Conservation (phyloP, 495 filamentous ascomycete genomes). For the Aspergillus indologenus region DNA sequence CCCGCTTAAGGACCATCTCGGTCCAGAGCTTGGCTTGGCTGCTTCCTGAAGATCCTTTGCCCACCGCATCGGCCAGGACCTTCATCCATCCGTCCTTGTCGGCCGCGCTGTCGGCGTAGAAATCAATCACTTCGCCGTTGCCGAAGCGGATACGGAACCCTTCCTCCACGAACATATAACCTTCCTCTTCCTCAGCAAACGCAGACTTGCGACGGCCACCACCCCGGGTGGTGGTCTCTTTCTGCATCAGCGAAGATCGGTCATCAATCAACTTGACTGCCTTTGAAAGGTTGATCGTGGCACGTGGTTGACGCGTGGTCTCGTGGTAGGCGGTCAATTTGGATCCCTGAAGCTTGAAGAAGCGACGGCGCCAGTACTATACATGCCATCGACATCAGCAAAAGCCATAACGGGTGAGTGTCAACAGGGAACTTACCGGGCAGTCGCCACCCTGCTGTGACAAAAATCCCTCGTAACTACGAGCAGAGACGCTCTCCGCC, state of each 20-base stretch:
- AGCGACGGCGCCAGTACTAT: constrained; percentile 94
- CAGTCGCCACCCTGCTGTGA: constrained; percentile 98
- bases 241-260: constrained; percentile 74
- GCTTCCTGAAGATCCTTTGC: constrained; percentile 54
- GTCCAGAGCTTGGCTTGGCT: constrained; percentile 66
- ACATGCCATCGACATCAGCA: constrained; percentile 26
- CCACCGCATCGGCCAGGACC: constrained; percentile 79
- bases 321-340: constrained; percentile 97
- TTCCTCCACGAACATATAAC: constrained; percentile 99
- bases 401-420: not conserved
- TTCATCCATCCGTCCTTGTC: constrained; percentile 95
- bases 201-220: constrained; percentile 85
- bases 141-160: constrained; percentile 97
- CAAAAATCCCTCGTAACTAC: constrained; percentile 80
- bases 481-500: constrained; percentile 68
- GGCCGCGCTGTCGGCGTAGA: constrained; percentile 84
- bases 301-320: constrained; percentile 87
- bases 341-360: constrained; percentile 88
- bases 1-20: constrained; percentile 67
- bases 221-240: constrained; percentile 67
- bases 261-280: constrained; percentile 94
- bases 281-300: constrained; percentile 94
- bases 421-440: constrained; percentile 63
- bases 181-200: constrained; percentile 97
- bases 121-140: constrained; percentile 97